Conservation (phyloP, 78 protist species). For the Mastigamoeba balamuthi region DNA sequence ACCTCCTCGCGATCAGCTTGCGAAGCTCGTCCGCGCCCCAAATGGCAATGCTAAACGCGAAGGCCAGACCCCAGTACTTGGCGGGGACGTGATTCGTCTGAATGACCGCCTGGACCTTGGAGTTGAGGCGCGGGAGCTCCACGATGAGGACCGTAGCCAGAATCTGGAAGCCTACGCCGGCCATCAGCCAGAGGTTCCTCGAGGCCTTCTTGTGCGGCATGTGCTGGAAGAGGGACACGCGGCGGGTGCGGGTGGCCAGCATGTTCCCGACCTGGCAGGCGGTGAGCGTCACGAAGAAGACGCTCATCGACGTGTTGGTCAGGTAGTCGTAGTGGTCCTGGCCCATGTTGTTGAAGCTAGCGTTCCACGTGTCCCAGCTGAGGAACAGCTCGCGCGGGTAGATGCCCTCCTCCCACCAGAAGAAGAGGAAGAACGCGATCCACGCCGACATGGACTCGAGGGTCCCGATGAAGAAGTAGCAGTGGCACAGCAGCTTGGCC, state of each 20-base stretch:
- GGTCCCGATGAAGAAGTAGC: constrained; percentile 16
- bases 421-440: constrained; percentile 16
- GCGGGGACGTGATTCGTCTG: constrained; percentile 8
- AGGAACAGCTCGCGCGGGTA: constrained; percentile 3
- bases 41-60: constrained; percentile 66
- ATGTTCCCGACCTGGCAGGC: constrained; percentile 26
- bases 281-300: constrained; percentile 13
- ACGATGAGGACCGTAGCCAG: constrained; percentile 11
- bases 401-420: constrained; percentile 15
- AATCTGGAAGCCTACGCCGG: not conserved
- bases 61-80: constrained; percentile 53
- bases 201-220: constrained; percentile 14
- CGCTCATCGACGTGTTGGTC: not conserved
- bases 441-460: too few species aligned
- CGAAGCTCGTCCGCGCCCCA: constrained; percentile 60
- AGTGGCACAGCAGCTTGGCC: constrained; percentile 7
- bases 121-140: constrained; percentile 17
- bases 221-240: not conserved
- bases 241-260: constrained; percentile 7
- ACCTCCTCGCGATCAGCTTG: constrained; percentile 23
- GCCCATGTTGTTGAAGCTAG: too few species aligned
- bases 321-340: not conserved
- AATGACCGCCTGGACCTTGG: constrained; percentile 6
- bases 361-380: too few species aligned
- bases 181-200: constrained; percentile 1